Base-by-base conservation (phyloP, 176 grass and related monocot genomes). In the Cymbopogon citratus region DNA sequence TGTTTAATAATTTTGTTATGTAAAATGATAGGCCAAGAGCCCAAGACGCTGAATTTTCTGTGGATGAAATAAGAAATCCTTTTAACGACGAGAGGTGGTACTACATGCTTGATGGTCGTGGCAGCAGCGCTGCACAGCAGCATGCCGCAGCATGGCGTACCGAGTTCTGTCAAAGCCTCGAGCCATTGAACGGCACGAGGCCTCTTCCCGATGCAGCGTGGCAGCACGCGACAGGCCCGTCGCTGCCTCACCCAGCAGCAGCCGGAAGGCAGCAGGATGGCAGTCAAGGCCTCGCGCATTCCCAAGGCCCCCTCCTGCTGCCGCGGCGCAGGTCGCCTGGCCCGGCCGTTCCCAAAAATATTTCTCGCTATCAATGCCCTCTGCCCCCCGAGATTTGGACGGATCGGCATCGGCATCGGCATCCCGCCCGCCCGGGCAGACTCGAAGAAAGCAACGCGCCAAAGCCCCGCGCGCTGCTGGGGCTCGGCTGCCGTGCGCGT, bases 281-380 rank as follows among this genome's bases (percentile, higher is more conserved):
- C 60, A 88, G 81, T 84, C 69, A 84, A 74, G 75, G 69, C 27
- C 27, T 70, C 77, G 82, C 82, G 41, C 71, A 18, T 89, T 89
- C 82, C 77, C 82, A 40, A 89, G 23, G 76, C 44, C 60, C 12
- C 39, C 26, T 1, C 21, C 40, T 31, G 40, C 85, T 73, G 19
- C 80, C 28, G 49, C 63, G 15, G 48, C 54, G 54, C 71, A 69
- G 77, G 54, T 13, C 39, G 49, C 78, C 61, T 59, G 61, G 64
- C 64, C 79, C 39, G 64, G 52, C 79, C 39, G 41, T 77, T 82
- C 85, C 64, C 65, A 18, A 77, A 87, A 40, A 29, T 74, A 56
- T 69, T 54, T 69, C 34, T 8, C 40, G 29, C 44, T 54, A 63
- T 63, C n/a, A 82, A 77, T 70, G 71, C 51, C 68, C 40, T 31